These are phyloP conservation scores for Coleophoma crateriformis DNA, from an alignment of 2,329 filamentous ascomycete species.

Conservation along the genomic window DNA sequence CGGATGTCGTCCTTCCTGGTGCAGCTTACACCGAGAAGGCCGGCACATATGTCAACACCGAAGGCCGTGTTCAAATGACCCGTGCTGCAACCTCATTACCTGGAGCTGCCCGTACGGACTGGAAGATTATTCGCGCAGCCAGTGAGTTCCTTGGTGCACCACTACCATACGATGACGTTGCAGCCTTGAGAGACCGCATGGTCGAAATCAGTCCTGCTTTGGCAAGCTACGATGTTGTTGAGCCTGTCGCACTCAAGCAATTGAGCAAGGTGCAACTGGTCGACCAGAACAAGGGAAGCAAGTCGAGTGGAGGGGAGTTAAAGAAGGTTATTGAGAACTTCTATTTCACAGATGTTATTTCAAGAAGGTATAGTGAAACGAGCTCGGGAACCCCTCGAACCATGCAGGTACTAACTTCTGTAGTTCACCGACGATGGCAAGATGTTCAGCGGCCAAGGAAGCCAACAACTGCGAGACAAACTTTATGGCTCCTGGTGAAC, in stretches of 20 bases:
- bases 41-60: conserved; percentile 95
- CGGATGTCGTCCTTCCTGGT: conserved; percentile 88
- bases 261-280: conserved; percentile 93
- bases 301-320: conserved; percentile 66
- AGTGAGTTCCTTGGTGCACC: conserved; percentile 86
- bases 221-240: conserved; percentile 84
- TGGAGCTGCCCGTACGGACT: conserved; percentile 88
- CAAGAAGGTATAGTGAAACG: conserved; percentile 67
- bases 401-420: neutral
- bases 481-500: conserved; percentile 66
- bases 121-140: conserved; percentile 94
- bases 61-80: conserved; percentile 92
- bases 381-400: no score
- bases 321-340: conserved; percentile 91
- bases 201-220: conserved; percentile 89
- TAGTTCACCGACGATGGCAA: conserved; percentile 96
- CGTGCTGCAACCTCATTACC: conserved; percentile 84
- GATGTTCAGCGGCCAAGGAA: conserved; percentile 90
- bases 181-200: conserved; percentile 87
- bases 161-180: conserved; percentile 89
- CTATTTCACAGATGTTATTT: conserved; percentile 96
- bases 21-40: conserved; percentile 97
- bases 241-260: conserved; percentile 66
- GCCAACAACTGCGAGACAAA: conserved; percentile 73
- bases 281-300: conserved; percentile 88